Conservation (phyloP, 2,329 filamentous ascomycete species). For the Calonectria hawksworthii region DNA sequence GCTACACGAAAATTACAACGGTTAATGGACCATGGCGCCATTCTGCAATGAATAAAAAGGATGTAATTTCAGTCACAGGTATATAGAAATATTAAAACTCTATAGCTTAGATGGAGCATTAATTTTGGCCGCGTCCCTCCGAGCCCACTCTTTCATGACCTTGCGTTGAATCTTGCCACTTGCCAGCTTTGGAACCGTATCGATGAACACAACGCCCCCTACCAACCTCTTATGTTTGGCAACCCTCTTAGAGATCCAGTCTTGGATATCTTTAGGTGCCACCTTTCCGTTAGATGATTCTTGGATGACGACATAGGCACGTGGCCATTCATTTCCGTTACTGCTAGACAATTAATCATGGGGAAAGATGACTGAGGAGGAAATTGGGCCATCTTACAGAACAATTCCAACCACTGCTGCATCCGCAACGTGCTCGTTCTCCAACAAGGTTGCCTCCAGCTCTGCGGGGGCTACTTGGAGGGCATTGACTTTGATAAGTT, state of each 20-base stretch:
- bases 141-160: conserved; percentile 69
- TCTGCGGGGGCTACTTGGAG: conserved; percentile 73
- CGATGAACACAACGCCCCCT: conserved; percentile 67
- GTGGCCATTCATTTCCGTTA: conserved; percentile 64
- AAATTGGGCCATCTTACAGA: conserved; percentile 48
- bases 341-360: conserved; percentile 39
- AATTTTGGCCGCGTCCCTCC: conserved; percentile 60
- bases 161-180: conserved; percentile 72
- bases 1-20: background rate
- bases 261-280: conserved; percentile 66
- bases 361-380: too few relatives aligned
- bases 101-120: background rate
- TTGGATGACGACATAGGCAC: conserved; percentile 66
- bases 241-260: conserved; percentile 60
- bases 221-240: conserved; percentile 66
- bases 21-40: background rate
- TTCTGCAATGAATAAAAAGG: background rate
- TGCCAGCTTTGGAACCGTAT: conserved; percentile 69
- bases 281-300: conserved; percentile 60
- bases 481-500: conserved; percentile 72
- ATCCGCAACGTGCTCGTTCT: conserved; percentile 66
- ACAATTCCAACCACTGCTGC: conserved; percentile 68
- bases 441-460: conserved; percentile 64
- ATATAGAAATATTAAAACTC: background rate
- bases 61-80: background rate